phyloP scores from a whole-genome alignment of 2,329 filamentous ascomycete genomes.

The Neofusicoccum parvum region DNA sequence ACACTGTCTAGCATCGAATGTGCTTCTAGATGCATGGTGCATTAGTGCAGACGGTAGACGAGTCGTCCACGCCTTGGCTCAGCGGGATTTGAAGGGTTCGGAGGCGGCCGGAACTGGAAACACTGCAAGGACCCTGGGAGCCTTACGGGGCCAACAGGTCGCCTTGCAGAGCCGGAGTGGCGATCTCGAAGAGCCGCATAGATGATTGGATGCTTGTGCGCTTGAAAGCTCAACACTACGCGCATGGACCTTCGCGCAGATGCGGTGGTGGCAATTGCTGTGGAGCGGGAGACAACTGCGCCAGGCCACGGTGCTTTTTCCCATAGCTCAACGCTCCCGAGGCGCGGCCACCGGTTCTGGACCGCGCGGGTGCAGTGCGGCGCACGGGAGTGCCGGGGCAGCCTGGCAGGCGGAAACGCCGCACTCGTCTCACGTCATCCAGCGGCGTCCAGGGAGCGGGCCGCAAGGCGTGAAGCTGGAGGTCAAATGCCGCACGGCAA shows the following conservation, averaged over 20 bases:
- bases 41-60: neutral
- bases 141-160: neutral
- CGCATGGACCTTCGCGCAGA: neutral
- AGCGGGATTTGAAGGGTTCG: neutral
- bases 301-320: neutral
- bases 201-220: neutral
- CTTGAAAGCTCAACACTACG: neutral
- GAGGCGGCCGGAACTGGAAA: neutral
- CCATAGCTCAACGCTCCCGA: neutral
- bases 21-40: neutral
- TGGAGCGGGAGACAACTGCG: neutral
- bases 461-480: neutral
- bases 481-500: neutral
- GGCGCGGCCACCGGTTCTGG: neutral
- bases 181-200: neutral
- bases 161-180: neutral
- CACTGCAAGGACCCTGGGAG: neutral
- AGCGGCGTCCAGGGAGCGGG: neutral
- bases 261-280: neutral
- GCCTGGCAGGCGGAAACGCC: neutral
- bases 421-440: neutral
- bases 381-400: neutral
- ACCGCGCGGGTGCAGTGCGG: neutral
- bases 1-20: neutral
- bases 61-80: neutral